Evolutionary conservation across 352 stramenopile genomes (phyloP).

Genomic region (Globisporangium perplexum): DNA sequence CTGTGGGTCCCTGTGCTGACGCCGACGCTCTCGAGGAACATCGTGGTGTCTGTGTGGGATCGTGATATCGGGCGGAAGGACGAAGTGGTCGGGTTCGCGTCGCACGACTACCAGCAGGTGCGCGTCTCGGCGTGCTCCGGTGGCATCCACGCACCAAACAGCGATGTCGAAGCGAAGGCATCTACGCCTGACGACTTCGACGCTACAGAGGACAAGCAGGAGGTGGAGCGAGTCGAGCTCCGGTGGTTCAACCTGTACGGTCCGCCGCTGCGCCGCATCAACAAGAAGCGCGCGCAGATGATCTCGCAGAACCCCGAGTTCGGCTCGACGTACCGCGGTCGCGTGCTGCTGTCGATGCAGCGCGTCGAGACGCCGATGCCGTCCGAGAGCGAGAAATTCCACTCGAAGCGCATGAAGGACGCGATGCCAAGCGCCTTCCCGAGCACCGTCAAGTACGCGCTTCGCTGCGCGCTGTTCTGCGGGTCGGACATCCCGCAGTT

Average conservation of each 20-base stretch:
- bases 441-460: conserved; percentile 57
- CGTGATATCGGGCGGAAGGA: conserved; percentile 62
- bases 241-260: conserved; percentile 87
- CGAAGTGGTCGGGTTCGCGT: conserved; percentile 65
- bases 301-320: conserved; percentile 60
- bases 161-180: background rate
- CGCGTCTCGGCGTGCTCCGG: conserved; percentile 16
- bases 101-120: conserved; percentile 69
- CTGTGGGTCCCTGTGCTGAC: conserved; percentile 82
- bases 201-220: background rate
- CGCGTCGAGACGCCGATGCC: conserved; percentile 31
- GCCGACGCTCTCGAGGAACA: conserved; percentile 65
- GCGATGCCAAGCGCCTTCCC: conserved; percentile 14
- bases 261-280: conserved; percentile 49
- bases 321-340: conserved; percentile 76
- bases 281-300: conserved; percentile 40
- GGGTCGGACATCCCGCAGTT: conserved; percentile 43
- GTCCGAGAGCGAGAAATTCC: conserved; percentile 56
- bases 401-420: conserved; percentile 42
- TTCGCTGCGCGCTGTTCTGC: conserved; percentile 55
- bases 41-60: conserved; percentile 80
- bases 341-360: conserved; percentile 74
- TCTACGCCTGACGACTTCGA: background rate
- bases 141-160: conserved; percentile 16
- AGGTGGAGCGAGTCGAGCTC: conserved; percentile 20